Base-by-base conservation (phyloP, 345 rosid genomes). In the Eucalyptus shirleyi region DNA sequence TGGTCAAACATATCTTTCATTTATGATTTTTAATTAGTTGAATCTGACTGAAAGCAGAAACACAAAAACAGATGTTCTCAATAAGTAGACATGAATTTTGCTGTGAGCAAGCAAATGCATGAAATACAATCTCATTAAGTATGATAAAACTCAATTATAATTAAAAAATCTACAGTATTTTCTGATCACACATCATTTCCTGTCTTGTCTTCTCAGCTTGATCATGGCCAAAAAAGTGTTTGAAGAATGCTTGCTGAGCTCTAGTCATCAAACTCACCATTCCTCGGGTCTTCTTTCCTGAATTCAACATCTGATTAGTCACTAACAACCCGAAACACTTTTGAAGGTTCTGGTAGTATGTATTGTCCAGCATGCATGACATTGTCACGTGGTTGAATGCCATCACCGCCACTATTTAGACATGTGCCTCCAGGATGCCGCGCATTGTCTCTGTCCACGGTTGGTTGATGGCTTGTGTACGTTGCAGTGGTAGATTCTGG, bases 401-500 rank as follows among this genome's bases (percentile, higher is more conserved):
- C 67, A 86, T 86, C 18, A 21, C 62, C 19, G 0, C 30, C 8
- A 23, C 9, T 85, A 10, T 85, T 23, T n/a, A 45, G 87, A 40
- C 67, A 34, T 17, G 0, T 32, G 26, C 30, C 67, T 53, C 62
- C 3, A 12, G 62, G 67, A 28, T 15, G 4, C 60, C 0, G 1
- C 6, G 4, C 30, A 1, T 86, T 50, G n/a, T 53, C 67, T 26
- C 42, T 86, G 45, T n/a, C 67, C 88, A 86, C 7, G 47, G 67
- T 50, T 32, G 45, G 47, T 86, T 3, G 8, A 40, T 50, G 88
- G 55, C 87, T 19, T 50, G 60, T 17, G 65, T 50, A 15, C 9
- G n/a, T 86, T 51, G 65, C 23, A 51, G 87, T n/a, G 87, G 87
- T 51, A 50, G 40, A 50, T 44, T 37, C 26, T 51, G 60, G 24